Conservation (phyloP, 2,329 filamentous ascomycete genomes). For the Hortaea werneckii region DNA sequence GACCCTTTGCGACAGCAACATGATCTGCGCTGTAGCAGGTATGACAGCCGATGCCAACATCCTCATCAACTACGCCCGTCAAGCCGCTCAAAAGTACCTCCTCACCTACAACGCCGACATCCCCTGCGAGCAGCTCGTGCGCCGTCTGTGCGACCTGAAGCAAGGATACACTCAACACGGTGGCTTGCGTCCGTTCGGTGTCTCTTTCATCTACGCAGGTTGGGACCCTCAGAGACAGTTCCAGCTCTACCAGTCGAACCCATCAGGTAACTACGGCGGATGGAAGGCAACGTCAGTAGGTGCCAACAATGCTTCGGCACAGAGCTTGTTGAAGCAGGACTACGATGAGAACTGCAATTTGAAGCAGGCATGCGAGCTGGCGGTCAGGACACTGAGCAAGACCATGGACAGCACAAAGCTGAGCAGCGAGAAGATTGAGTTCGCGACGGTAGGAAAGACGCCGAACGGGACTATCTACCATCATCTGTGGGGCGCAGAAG, state of each 20-base stretch:
- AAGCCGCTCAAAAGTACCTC: slow-evolving; percentile 93
- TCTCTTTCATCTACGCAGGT: slow-evolving; percentile 98
- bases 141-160: slow-evolving; percentile 92
- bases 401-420: slow-evolving; percentile 99
- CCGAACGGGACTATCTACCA: slow-evolving; percentile 96
- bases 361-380: slow-evolving; percentile 92
- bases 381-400: slow-evolving; percentile 98
- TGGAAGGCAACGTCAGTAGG: slow-evolving; percentile 99
- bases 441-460: slow-evolving; percentile 93
- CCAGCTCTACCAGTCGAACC: slow-evolving; percentile 98
- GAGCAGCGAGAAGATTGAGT: slow-evolving; percentile 99
- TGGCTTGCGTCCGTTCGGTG: slow-evolving; percentile 93
- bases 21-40: slow-evolving; percentile 98
- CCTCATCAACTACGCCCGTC: slow-evolving; percentile 98
- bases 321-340: slow-evolving; percentile 95
- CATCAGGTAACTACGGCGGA: slow-evolving; percentile 95
- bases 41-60: slow-evolving; percentile 99
- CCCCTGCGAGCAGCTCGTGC: slow-evolving; percentile 95
- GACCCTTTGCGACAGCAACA: slow-evolving; percentile 59
- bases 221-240: slow-evolving; percentile 95
- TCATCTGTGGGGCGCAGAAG: slow-evolving; percentile 90
- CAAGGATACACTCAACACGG: slow-evolving; percentile 99
- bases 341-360: slow-evolving; percentile 97
- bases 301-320: slow-evolving; percentile 94
- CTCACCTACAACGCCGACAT: slow-evolving; percentile 99